These are phyloP conservation scores for Rhizopus arrhizus DNA, from an alignment of 371 early-diverging fungal genomes.

Conservation along the genomic window DNA sequence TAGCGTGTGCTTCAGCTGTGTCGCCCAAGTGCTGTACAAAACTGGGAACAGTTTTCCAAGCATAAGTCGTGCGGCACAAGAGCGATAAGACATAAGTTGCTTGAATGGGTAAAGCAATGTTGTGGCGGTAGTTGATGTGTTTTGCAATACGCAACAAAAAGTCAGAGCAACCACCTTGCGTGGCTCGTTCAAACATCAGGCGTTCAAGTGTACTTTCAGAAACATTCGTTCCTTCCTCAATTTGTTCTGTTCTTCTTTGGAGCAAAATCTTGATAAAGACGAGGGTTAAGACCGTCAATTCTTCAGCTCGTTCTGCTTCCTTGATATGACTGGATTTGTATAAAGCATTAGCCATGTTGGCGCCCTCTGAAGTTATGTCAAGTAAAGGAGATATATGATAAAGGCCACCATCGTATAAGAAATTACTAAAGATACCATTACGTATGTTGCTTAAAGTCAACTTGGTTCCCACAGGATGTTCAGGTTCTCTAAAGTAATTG, in stretches of 20 bases:
- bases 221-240: slow-evolving; percentile 8
- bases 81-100: slow-evolving; percentile 41
- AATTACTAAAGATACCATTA: slow-evolving; percentile 34
- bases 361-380: slow-evolving; percentile 39
- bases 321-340: slow-evolving; percentile 29
- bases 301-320: slow-evolving; percentile 40
- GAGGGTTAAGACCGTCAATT: slow-evolving; percentile 38
- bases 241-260: slow-evolving; percentile 34
- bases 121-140: slow-evolving; percentile 39
- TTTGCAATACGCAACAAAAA: slow-evolving; percentile 42
- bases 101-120: slow-evolving; percentile 32
- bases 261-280: slow-evolving; percentile 39
- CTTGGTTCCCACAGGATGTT: not conserved
- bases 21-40: slow-evolving; percentile 49
- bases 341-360: slow-evolving; percentile 32
- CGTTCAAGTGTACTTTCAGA: slow-evolving; percentile 25
- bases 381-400: slow-evolving; percentile 44
- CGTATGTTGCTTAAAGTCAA: slow-evolving; percentile 32
- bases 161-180: slow-evolving; percentile 31
- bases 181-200: slow-evolving; percentile 23
- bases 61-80: slow-evolving; percentile 31
- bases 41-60: slow-evolving; percentile 40
- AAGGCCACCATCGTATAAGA: slow-evolving; percentile 41
- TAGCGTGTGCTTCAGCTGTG: slow-evolving; percentile 39
- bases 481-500: slow-evolving; percentile 28